Percentiles rank a stretch among this genome's conserved stretches.
Evolutionary conservation across 805 yeast species (phyloP).

Genomic region (Kodamaea kakaduensis): DNA sequence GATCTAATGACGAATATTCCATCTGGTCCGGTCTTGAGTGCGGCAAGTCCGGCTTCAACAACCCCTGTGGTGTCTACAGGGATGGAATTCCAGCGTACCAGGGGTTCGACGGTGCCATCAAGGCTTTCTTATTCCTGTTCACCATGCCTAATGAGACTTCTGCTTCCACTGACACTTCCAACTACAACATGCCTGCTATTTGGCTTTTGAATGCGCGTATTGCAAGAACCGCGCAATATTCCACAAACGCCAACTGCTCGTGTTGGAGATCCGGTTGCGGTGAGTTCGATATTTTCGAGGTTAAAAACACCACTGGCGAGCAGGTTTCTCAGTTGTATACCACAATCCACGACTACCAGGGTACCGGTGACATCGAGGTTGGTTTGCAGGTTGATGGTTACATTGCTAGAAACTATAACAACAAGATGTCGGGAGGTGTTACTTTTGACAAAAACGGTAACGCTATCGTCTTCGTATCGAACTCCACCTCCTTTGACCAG

Average conservation of each 20-base stretch:
- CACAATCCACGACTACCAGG: slow-evolving; percentile 75
- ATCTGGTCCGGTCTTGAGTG: slow-evolving; percentile 60
- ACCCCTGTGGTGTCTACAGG: slow-evolving; percentile 75
- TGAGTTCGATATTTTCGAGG: slow-evolving; percentile 74
- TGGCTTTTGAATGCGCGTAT: slow-evolving; percentile 73
- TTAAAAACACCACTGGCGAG: slow-evolving; percentile 51
- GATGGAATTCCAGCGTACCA: slow-evolving; percentile 70
- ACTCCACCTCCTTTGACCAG: slow-evolving; percentile 46
- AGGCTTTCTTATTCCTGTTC: slow-evolving; percentile 72
- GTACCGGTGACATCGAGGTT: slow-evolving; percentile 54
- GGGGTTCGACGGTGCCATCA: slow-evolving; percentile 63
- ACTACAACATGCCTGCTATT: slow-evolving; percentile 68
- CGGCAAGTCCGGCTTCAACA: slow-evolving; percentile 47
- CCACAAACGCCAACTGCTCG: slow-evolving; percentile 57
- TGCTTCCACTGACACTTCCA: slow-evolving; percentile 21
- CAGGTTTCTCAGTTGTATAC: slow-evolving; percentile 54
- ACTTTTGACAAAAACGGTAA: slow-evolving; percentile 59
- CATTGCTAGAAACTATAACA: slow-evolving; percentile 47
- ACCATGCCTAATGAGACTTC: slow-evolving; percentile 57
- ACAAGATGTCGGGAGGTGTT: slow-evolving; percentile 67
- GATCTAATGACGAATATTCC: slow-evolving; percentile 56
- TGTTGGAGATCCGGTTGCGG: slow-evolving; percentile 80
- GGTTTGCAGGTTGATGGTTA: slow-evolving; percentile 60
- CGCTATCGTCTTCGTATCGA: slow-evolving; percentile 58
- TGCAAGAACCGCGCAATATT: slow-evolving; percentile 73